A percentile compares a stretch with the other conserved stretches of the same genome.
phyloP scores from a whole-genome alignment of 208 protist species.

The Trichomonas vaginalis region DNA sequence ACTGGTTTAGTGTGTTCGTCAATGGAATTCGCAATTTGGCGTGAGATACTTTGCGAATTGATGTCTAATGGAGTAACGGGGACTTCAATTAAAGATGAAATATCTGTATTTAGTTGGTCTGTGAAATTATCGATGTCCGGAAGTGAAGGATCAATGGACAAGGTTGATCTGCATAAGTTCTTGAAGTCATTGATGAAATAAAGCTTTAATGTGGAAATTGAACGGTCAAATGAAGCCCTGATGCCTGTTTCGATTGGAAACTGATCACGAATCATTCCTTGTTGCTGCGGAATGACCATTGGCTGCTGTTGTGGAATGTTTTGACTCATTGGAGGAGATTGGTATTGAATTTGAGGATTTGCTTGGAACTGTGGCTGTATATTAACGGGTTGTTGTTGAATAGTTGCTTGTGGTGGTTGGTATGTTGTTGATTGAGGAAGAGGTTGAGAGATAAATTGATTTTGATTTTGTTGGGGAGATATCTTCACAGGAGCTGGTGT shows the following conservation, averaged over 20 bases:
- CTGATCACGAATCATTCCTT: not conserved
- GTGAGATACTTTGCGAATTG: not conserved
- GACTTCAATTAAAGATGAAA: not conserved
- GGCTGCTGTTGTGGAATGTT: too few species aligned
- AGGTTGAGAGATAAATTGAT: not conserved
- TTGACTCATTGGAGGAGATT: too few species aligned
- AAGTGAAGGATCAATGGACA: not conserved
- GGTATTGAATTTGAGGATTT: not conserved
- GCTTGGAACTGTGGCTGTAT: not conserved
- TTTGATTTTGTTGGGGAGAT: not conserved
- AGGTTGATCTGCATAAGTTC: not conserved
- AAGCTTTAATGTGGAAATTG: not conserved
- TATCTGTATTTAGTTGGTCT: not conserved
- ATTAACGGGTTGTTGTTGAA: not conserved
- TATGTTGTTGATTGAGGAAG: not conserved
- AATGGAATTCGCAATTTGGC: not conserved
- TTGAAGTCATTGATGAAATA: not conserved
- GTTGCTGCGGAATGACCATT: not conserved
- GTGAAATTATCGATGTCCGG: not conserved
- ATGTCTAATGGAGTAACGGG: not conserved
- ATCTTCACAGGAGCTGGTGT: not conserved
- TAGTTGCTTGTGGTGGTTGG: not conserved
- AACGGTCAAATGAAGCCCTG: not conserved
- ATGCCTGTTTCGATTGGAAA: not conserved
- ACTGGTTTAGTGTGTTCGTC: not conserved